Evolutionary conservation across 441 rosid species (phyloP), one percentile per base, ranked within the genome.

Genomic region (Pelargonium fulgidum): DNA sequence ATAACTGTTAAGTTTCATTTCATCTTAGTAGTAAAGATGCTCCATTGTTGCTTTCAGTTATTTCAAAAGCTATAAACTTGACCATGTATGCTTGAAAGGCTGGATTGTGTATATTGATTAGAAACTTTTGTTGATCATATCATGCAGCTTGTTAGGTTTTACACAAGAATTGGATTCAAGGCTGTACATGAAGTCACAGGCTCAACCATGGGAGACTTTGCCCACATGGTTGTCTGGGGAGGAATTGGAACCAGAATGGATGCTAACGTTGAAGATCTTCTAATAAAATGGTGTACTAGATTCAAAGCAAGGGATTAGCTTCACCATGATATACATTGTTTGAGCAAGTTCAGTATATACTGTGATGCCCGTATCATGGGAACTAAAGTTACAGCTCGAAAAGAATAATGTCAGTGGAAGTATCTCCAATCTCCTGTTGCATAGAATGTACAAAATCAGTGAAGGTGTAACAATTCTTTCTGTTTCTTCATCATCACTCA

Each of bases 181-280:
- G 77, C 69, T 3, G 91, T 86, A 80, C 78, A 86, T 67, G 92
- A 90, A 81, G 96, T 87, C 81, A 86, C 82, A 22, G 96, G 93
- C 7, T 89, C 96, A 22, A 80, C 86, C 6, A 72, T 89, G 12
- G 89, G 87, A 64, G 98, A 90, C 79, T 68, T 85, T 72, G 81
- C 86, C 52, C 97, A 90, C 78, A 83, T 90, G 96, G 79, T 93
- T 76, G 86, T 84, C 12, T 93, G 97, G 94, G 98, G 97, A 72
- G 98, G 97, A n/a, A 76, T 89, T 11, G 94, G 96, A 62, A 93
- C 97, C 58, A 85, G 90, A 65, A 90, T 93, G 97, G 92, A 93
- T 83, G 97, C 97, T 67, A 71, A 81, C 73, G 71, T 87, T 65
- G 83, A 81, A 71, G 81, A 84, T 62, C 93, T 90, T 19, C 83